A percentile compares a stretch with the other conserved stretches of the same genome.
These are phyloP conservation scores for Polyporus arcularius DNA, from an alignment of 768 basidiomycete species.

Conservation along the genomic window DNA sequence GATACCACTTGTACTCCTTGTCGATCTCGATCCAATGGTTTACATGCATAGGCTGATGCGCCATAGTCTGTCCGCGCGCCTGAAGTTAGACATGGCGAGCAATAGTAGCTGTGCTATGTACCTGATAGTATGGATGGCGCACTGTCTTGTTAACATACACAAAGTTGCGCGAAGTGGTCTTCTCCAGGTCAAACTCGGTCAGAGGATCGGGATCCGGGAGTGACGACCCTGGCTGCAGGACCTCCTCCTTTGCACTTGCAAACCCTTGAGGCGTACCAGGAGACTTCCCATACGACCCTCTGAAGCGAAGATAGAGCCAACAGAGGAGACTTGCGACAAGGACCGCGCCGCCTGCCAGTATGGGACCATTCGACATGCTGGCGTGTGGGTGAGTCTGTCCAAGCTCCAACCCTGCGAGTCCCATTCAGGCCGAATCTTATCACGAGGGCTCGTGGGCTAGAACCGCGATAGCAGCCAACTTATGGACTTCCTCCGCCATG, in stretches of 20 bases:
- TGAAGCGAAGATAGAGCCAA: too few species aligned
- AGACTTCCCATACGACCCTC: too few species aligned
- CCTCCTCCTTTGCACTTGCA: not conserved
- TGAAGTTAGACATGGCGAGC: not conserved
- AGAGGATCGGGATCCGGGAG: constrained; percentile 22
- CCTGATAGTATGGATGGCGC: constrained; percentile 26
- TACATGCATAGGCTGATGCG: constrained; percentile 38
- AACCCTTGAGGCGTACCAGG: too few species aligned
- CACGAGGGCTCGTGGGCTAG: too few species aligned
- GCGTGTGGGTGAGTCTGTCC: too few species aligned
- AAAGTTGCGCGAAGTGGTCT: constrained; percentile 18
- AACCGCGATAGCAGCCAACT: too few species aligned
- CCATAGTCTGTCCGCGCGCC: constrained; percentile 26
- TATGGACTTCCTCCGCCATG: too few species aligned
- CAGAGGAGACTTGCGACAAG: too few species aligned
- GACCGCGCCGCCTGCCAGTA: too few species aligned
- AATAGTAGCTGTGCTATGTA: not conserved
- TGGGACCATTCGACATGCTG: too few species aligned
- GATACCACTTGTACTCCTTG: constrained; percentile 34
- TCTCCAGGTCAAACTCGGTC: constrained; percentile 17
- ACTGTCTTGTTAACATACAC: constrained; percentile 25
- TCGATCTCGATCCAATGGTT: constrained; percentile 42
- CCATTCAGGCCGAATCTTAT: too few species aligned
- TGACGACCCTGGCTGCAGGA: not conserved
- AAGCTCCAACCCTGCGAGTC: too few species aligned